These are phyloP conservation scores for Pythium aristosporum DNA, from an alignment of 352 stramenopile genomes.

Conservation along the genomic window DNA sequence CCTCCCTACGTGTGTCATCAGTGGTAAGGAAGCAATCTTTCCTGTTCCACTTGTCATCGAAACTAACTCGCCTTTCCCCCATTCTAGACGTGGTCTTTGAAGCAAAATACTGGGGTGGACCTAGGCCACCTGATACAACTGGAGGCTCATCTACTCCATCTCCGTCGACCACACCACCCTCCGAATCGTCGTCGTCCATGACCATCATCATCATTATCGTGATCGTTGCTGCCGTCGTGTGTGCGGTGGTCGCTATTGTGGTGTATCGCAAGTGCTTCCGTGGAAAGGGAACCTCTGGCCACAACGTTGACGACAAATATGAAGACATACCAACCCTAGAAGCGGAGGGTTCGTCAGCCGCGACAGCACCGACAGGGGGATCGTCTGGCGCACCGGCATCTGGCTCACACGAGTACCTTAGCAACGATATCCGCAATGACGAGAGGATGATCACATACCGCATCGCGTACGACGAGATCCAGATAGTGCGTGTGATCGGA, in stretches of 20 bases:
- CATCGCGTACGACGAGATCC: too few relatives aligned
- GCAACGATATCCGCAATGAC: constrained; percentile 22
- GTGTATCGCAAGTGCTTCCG: constrained; percentile 12
- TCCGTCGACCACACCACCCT: background rate
- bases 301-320: constrained; percentile 8
- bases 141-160: background rate
- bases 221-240: constrained; percentile 3
- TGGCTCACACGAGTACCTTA: constrained; percentile 18
- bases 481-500: too few relatives aligned
- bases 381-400: background rate
- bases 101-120: background rate
- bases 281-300: background rate
- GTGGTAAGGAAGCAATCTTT: constrained; percentile 4
- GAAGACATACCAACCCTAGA: constrained; percentile 3
- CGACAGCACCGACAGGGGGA: background rate
- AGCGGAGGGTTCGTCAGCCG: background rate
- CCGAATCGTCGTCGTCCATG: constrained; percentile 1
- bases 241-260: background rate
- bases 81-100: constrained; percentile 9
- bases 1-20: constrained; percentile 9
- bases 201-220: constrained; percentile 8
- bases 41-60: background rate
- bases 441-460: too few relatives aligned
- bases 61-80: background rate
- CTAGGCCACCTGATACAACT: background rate